phyloP scores from a whole-genome alignment of 345 rosid genomes.

The Sonneratia alba region DNA sequence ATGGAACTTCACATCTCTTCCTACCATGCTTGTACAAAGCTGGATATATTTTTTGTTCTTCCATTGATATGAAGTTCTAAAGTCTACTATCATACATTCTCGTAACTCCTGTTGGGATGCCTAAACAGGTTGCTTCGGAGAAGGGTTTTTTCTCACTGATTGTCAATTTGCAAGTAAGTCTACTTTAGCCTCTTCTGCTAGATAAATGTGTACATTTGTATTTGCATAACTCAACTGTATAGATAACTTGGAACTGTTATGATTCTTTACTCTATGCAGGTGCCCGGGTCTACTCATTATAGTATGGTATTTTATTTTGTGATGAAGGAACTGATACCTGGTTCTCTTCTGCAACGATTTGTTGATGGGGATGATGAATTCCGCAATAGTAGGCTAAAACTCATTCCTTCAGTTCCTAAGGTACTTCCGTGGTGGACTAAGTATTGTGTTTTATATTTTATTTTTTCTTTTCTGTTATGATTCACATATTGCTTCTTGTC shows the following conservation, averaged over 20 bases:
- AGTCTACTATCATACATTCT: too few relatives aligned
- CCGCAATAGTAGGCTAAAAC: slow-evolving; percentile 91
- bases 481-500: too few relatives aligned
- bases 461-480: too few relatives aligned
- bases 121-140: slow-evolving; percentile 15
- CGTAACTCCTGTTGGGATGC: too few relatives aligned
- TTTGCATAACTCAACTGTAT: slow-evolving; percentile 17
- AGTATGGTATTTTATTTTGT: slow-evolving; percentile 97
- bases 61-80: too few relatives aligned
- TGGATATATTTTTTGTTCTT: too few relatives aligned
- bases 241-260: slow-evolving; percentile 16
- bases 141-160: slow-evolving; percentile 50
- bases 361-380: slow-evolving; percentile 98
- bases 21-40: too few relatives aligned
- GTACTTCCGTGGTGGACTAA: slow-evolving; percentile 17
- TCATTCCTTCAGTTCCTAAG: slow-evolving; percentile 94
- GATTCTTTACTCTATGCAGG: slow-evolving; percentile 27
- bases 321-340: slow-evolving; percentile 47
- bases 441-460: too few relatives aligned
- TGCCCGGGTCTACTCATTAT: slow-evolving; percentile 92
- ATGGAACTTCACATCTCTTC: slow-evolving; percentile 5
- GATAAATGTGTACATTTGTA: slow-evolving; percentile 2
- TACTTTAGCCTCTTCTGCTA: too few relatives aligned
- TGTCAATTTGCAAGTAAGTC: too few relatives aligned
- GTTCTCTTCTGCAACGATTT: slow-evolving; percentile 88